A percentile compares a stretch with the other conserved stretches of the same genome.
Evolutionary conservation across 2,329 filamentous ascomycete species (phyloP).

Genomic region (Arthrobotrys conoides): DNA sequence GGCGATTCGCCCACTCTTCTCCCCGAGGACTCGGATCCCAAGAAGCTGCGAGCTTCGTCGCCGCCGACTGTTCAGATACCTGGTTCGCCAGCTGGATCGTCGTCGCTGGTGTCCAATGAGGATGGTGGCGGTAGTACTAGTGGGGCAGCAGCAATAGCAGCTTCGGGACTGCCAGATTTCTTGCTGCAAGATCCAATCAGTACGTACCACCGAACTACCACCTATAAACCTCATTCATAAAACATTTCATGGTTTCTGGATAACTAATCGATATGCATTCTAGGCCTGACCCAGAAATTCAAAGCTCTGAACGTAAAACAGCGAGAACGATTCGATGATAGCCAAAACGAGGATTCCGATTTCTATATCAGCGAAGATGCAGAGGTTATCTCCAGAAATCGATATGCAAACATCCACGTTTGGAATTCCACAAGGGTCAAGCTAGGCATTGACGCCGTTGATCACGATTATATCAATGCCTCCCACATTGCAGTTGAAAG

Average conservation of each 20-base stretch:
- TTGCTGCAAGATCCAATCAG: slow-evolving; percentile 42
- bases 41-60: slow-evolving; percentile 60
- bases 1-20: slow-evolving; percentile 55
- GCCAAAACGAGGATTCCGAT: slow-evolving; percentile 35
- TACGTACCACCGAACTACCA: slow-evolving; percentile 25
- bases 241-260: neutral
- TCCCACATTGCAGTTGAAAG: slow-evolving; percentile 76
- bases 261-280: neutral
- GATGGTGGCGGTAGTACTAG: slow-evolving; percentile 29
- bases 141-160: slow-evolving; percentile 9
- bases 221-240: neutral
- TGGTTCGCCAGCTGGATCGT: slow-evolving; percentile 42
- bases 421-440: slow-evolving; percentile 89
- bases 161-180: slow-evolving; percentile 44
- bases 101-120: slow-evolving; percentile 37
- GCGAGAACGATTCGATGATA: slow-evolving; percentile 44
- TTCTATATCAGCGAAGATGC: slow-evolving; percentile 62
- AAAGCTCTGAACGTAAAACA: slow-evolving; percentile 50
- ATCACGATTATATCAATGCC: slow-evolving; percentile 86
- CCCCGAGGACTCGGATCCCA: slow-evolving; percentile 50
- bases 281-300: slow-evolving; percentile 48
- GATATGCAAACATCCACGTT: slow-evolving; percentile 90
- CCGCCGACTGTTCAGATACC: slow-evolving; percentile 42
- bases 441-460: slow-evolving; percentile 80
- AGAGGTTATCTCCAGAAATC: slow-evolving; percentile 69